Evolutionary conservation across 2,329 filamentous ascomycete species (phyloP).

Genomic region (Diaporthe vexans): DNA sequence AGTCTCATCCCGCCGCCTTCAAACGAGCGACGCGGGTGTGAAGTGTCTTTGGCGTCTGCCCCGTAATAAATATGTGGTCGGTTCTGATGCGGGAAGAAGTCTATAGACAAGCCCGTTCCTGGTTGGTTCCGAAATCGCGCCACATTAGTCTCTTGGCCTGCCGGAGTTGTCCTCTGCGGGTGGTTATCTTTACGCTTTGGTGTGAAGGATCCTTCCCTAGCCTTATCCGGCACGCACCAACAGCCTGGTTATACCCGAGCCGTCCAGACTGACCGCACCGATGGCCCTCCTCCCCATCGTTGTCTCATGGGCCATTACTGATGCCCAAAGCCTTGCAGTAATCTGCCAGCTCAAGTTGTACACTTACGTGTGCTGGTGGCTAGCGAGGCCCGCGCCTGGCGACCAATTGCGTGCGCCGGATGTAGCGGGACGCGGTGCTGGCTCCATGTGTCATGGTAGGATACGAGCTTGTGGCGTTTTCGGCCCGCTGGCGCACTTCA

Average conservation of each 20-base stretch:
- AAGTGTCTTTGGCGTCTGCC: background rate
- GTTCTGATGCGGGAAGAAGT: background rate
- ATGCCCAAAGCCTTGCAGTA: background rate
- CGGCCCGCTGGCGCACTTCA: background rate
- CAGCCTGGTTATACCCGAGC: background rate
- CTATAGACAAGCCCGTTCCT: background rate
- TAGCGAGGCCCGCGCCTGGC: background rate
- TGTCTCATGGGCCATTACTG: background rate
- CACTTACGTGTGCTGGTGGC: no score
- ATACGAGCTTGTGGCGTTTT: constrained; percentile 17
- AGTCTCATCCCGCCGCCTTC: background rate
- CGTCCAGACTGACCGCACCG: background rate
- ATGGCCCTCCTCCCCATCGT: background rate
- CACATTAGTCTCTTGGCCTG: constrained; percentile 22
- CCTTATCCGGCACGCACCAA: constrained; percentile 2
- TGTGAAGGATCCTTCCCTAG: background rate
- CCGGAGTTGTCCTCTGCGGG: background rate
- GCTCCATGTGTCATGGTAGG: background rate
- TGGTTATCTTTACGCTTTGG: background rate
- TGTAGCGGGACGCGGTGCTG: background rate
- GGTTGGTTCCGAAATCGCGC: constrained; percentile 6
- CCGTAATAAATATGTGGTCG: background rate
- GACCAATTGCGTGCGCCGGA: background rate
- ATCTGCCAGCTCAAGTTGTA: background rate
- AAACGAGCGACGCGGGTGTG: background rate